Evolutionary conservation across 1,284 basidiomycete genomes (phyloP), one percentile per base, ranked within the genome.

Genomic region (Ustilago tritici): DNA sequence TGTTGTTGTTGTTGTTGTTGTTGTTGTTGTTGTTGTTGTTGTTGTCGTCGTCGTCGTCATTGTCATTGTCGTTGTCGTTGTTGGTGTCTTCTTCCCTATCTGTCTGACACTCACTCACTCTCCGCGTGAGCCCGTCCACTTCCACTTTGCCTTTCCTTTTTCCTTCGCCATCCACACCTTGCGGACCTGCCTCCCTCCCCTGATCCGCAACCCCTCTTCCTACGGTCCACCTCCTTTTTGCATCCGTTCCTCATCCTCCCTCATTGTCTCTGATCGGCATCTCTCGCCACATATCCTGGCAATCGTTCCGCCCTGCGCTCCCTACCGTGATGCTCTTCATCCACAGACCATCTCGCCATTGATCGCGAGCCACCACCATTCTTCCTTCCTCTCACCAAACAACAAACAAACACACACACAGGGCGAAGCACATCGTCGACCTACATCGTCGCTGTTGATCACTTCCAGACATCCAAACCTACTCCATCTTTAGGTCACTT

Each of bases 321-420:
- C 36, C 40, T 43, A 53, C 34, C 56, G 56, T 54, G 36, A 69
- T 69, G 61, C 46, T 59, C 41, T 38, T 23, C 35, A 1, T 43
- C 49, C 28, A 55, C 8, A 41, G 3, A n/a, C 36, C 5, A 12
- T 35, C 49, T 62, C 43, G 56, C 66, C 40, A 38, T 43, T 55
- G 31, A 58, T 50, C 36, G 64, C 64, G 64, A 56, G 53, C 17
- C 49, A 17, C 36, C 49, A 5, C 19, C 34, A 46, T 50, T 31
- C 15, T 58, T 56, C 5, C 41, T 31, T 35, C 28, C 14, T n/a
- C 15, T 23, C 19, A 43, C 36, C 36, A 43, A 40, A 31, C 49
- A 50, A 50, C 19, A 40, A 40, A 31, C 40, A 40, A 40, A 11
- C 47, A 19, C 17, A 46, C 23, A 6, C 38, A 28, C 15, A 7